Base-by-base conservation (phyloP, 805 yeast species). In the Ascoidea rubescens region DNA sequence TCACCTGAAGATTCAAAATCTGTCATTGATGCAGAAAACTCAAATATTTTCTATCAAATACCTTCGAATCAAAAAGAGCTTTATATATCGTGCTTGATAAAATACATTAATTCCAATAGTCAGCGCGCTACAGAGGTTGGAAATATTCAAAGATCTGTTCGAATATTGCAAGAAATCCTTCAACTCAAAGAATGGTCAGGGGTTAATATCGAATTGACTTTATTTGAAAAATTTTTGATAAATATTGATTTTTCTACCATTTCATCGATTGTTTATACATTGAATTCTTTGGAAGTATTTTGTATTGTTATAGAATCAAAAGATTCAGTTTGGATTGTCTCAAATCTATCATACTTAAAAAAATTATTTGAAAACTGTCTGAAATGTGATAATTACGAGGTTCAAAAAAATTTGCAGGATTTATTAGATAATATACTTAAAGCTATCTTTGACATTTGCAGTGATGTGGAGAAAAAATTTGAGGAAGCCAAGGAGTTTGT, bases 231-330 rank as follows among this genome's bases (percentile, higher is more conserved):
- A 56, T 87, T 89, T 60, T 68, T 93, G 51, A 79, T 86, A 17
- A 81, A 87, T 33, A 80, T 87, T 52, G 96, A 91, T 57, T 70
- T 85, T 53, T 78, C 75, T 44, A 76, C 88, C 12, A 75, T 80
- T 43, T 82, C 82, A 55, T 59, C 64, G 2, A 62, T 62, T 28
- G 87, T 89, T 1, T 84, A 85, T 58, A 86, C 96, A 58, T 71
- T 90, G 60, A 95, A 93, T 67, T 96, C 99, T 0, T 68, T 95
- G 50, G 96, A 88, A 63, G 97, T 93, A 0, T 72, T 93, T 48
- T 82, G 84, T 8, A 86, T 89, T 48, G 88, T 89, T 1, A 70
- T 93, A 51, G 86, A 82, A 56, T 86, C 88, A 75, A 86, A 86
- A 66, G 65, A 80, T 1, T 66, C 84, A 0, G 78, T 73, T 12